A percentile compares a stretch with the other conserved stretches of the same genome.
Evolutionary conservation across 2,329 filamentous ascomycete genomes (phyloP).

Genomic region (Colletotrichum chrysophilum): DNA sequence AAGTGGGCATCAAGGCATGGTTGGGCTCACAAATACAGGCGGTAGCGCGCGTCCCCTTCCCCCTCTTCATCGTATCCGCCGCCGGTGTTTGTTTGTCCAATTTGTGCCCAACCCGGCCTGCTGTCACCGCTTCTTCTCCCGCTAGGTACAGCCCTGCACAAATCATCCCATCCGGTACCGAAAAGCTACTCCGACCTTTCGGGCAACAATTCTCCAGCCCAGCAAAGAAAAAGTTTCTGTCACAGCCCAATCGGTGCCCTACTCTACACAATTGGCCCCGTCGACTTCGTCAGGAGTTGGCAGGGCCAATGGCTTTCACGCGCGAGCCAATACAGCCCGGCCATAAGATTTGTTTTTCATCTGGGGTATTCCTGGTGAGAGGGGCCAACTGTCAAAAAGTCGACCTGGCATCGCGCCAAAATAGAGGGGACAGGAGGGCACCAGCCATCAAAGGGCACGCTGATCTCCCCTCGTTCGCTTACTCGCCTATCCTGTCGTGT

Average conservation of each 20-base stretch:
- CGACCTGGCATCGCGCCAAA: conserved; percentile 16
- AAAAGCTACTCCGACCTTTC: conserved; percentile 32
- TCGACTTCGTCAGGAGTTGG: conserved; percentile 9
- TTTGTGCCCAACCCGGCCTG: conserved; percentile 25
- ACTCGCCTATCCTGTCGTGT: conserved; percentile 1
- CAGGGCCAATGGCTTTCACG: conserved; percentile 16
- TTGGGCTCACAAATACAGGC: conserved; percentile 21
- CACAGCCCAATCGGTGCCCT: conserved; percentile 35
- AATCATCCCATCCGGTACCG: conserved; percentile 29
- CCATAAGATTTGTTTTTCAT: conserved; percentile 15
- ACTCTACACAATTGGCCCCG: conserved; percentile 20
- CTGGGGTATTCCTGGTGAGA: conserved; percentile 23
- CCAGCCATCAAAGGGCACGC: conserved; percentile 17
- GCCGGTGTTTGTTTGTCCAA: conserved; percentile 17
- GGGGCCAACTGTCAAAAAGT: conserved; percentile 20
- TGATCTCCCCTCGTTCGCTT: conserved; percentile 12
- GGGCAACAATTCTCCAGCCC: conserved; percentile 34
- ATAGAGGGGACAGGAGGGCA: conserved; percentile 10
- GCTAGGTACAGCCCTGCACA: conserved; percentile 38
- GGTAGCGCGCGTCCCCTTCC: conserved; percentile 18
- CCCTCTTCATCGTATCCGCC: conserved; percentile 15
- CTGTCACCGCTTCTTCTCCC: conserved; percentile 36
- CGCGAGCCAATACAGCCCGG: conserved; percentile 1
- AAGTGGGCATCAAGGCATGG: conserved; percentile 26
- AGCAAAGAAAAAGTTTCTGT: conserved; percentile 22